phyloP scores from a whole-genome alignment of 208 protist genomes.

The Wallacemonas sp. region DNA sequence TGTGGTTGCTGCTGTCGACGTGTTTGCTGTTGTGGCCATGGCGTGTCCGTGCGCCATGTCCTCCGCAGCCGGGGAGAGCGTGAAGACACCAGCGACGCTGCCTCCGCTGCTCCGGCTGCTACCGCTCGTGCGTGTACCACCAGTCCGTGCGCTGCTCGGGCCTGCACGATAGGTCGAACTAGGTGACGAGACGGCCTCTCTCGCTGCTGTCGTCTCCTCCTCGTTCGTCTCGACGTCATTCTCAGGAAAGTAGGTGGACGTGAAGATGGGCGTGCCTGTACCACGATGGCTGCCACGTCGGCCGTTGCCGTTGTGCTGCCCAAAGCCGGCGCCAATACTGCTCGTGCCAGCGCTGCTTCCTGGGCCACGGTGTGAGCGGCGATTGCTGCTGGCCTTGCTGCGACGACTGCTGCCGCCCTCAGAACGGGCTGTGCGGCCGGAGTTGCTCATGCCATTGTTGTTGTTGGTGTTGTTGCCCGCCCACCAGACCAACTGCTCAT shows the following conservation, averaged over 20 bases:
- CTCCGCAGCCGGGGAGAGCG: not conserved
- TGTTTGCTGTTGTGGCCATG: too few relatives aligned
- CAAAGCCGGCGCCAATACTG: conserved; percentile 12
- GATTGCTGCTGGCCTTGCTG: conserved; percentile 35
- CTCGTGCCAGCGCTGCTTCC: conserved; percentile 13
- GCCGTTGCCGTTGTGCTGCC: conserved; percentile 20
- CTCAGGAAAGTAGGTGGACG: conserved; percentile 30
- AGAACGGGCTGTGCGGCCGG: conserved; percentile 21
- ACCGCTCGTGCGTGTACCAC: not conserved
- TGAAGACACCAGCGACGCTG: conserved; percentile 3
- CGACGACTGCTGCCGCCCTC: conserved; percentile 43
- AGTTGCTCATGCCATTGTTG: conserved; percentile 15
- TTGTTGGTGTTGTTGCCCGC: conserved; percentile 11
- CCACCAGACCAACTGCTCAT: conserved; percentile 15
- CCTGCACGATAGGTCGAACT: too few relatives aligned
- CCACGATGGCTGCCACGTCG: conserved; percentile 6
- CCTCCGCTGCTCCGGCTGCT: conserved; percentile 19
- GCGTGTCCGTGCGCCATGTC: not conserved
- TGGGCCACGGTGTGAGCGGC: not conserved
- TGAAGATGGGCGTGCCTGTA: conserved; percentile 18
- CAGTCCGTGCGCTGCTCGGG: not conserved
- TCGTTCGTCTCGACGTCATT: conserved; percentile 18
- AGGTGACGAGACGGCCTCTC: too few relatives aligned
- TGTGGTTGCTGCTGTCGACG: too few relatives aligned
- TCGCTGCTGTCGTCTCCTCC: too few relatives aligned